Conservation (phyloP, 1,284 basidiomycete genomes). For the Puccinia coronata region DNA sequence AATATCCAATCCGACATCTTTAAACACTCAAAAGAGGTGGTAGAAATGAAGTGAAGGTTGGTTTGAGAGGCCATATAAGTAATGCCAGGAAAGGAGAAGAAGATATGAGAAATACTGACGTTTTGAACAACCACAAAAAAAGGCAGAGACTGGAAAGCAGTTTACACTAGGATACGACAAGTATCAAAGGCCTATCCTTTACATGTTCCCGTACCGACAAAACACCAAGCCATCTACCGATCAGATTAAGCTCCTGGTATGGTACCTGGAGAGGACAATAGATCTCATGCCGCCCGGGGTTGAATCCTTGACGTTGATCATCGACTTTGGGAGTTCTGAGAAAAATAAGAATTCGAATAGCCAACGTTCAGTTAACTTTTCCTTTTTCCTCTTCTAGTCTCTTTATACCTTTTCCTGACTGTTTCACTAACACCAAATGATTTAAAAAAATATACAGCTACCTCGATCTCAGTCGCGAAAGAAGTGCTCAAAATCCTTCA, state of each 20-base stretch:
- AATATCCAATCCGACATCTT: constrained; percentile 1
- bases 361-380: not conserved
- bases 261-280: constrained; percentile 59
- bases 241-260: constrained; percentile 61
- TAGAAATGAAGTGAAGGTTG: no score
- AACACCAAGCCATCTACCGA: constrained; percentile 54
- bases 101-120: no score
- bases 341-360: not conserved
- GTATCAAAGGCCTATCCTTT: constrained; percentile 59
- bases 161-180: constrained; percentile 59
- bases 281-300: constrained; percentile 59
- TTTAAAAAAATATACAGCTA: constrained; percentile 49
- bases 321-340: constrained; percentile 14
- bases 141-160: constrained; percentile 60
- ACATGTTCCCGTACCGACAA: constrained; percentile 60
- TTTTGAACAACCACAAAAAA: constrained; percentile 10
- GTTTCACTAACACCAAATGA: no score
- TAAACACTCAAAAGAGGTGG: no score
- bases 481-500: constrained; percentile 78
- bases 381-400: not conserved
- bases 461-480: constrained; percentile 25
- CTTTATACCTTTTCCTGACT: not conserved
- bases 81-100: no score
- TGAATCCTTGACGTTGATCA: constrained; percentile 55
- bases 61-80: no score